Base-by-base conservation (phyloP, 2,329 filamentous ascomycete species). In the Grosmannia clavigera region DNA sequence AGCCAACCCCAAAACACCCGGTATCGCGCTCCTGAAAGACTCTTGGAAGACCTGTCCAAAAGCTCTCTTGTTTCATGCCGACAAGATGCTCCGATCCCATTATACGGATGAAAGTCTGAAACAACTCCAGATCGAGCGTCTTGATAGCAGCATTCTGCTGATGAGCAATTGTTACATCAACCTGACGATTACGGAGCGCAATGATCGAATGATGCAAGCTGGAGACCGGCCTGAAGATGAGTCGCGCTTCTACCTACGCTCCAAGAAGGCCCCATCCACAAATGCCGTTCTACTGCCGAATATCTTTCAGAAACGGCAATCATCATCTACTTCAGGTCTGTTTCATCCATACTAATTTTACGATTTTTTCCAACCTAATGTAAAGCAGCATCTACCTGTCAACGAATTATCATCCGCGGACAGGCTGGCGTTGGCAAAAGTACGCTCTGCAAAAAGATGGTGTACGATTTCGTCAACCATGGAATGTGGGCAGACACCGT, bases 391-490 rank as follows among this genome's bases (percentile, higher is more conserved):
- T 19, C 40, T 16, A 3, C 10, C 11, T 5, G 27, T 29, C 51
- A 14, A 43, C 40, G 40, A 6, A 38, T 55, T 38, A 5, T 73
- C 54, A 74, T 75, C 57, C 67, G 66, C 43, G 73, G 71, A 55
- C 68, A 66, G 11, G 70, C 72, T 1, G 72, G 73, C 46, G 68
- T 74, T 1, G 72, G 72, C 3, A 75, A 75, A 65, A 73, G 70
- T 12, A 75, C 73, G 1, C 61, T 75, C n/a, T 75, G 72, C 65
- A 75, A 75, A 61, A 75, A 74, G 63, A 71, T 74, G 12, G 66
- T 75, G 43, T 59, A 72, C 59, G 68, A 72, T 7, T 74, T 72
- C 63, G 58, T 31, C 12, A 10, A 57, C 6, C 35, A 65, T 33
- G 55, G 57, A 19, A 67, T 67, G 54, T 72, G 69, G 71, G 56